Conservation (phyloP, 805 yeast species). For the Cyberlindnera euphorbiae region DNA sequence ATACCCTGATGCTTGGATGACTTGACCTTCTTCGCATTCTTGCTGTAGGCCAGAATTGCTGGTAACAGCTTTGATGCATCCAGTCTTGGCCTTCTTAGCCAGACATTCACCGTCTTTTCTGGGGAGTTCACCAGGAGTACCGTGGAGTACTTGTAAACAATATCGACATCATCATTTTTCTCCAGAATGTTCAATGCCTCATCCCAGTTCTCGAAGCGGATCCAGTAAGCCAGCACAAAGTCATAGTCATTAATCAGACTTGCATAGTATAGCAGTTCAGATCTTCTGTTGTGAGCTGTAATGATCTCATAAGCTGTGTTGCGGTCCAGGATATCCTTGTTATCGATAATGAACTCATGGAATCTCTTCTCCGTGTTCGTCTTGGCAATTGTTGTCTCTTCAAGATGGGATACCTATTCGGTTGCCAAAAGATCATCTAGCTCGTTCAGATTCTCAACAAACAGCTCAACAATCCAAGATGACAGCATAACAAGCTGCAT, state of each 20-base stretch:
- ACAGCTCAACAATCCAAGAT: slow-evolving; percentile 34
- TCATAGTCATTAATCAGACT: slow-evolving; percentile 61
- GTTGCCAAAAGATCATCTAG: slow-evolving; percentile 30
- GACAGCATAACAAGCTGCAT: slow-evolving; percentile 29
- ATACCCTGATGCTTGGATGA: slow-evolving; percentile 57
- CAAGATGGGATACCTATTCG: slow-evolving; percentile 23
- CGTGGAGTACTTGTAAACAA: slow-evolving; percentile 65
- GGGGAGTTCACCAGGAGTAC: slow-evolving; percentile 68
- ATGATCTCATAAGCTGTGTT: slow-evolving; percentile 70
- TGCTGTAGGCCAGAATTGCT: slow-evolving; percentile 65
- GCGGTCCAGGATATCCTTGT: slow-evolving; percentile 51
- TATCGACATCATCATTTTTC: slow-evolving; percentile 40
- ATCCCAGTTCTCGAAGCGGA: slow-evolving; percentile 66
- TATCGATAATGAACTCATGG: slow-evolving; percentile 44
- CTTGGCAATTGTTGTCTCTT: slow-evolving; percentile 24
- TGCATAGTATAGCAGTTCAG: slow-evolving; percentile 64
- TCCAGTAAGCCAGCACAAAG: slow-evolving; percentile 64
- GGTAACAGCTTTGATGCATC: slow-evolving; percentile 68
- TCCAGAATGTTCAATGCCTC: slow-evolving; percentile 59
- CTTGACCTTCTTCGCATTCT: slow-evolving; percentile 36
- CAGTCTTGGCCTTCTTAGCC: slow-evolving; percentile 58
- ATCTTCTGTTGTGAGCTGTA: slow-evolving; percentile 56
- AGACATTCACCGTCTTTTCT: slow-evolving; percentile 62
- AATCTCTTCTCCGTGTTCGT: slow-evolving; percentile 30
- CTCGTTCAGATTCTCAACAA: slow-evolving; percentile 29